These are phyloP conservation scores for Quercus tomentella DNA, from an alignment of 331 rosid genomes.

Conservation along the genomic window DNA sequence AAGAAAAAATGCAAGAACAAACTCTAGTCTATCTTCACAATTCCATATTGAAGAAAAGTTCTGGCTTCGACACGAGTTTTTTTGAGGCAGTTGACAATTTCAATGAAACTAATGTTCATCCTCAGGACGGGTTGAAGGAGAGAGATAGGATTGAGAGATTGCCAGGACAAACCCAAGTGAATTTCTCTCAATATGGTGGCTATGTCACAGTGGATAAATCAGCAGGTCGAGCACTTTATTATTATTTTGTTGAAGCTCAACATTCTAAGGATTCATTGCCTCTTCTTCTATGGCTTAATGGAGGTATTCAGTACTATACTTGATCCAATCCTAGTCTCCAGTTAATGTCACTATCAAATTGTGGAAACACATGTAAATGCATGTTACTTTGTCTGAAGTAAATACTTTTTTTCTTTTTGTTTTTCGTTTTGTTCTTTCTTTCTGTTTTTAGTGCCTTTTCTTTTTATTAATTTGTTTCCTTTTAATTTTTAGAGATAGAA, in stretches of 20 bases:
- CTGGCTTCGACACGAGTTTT: conserved; percentile 31
- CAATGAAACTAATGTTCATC: neutral
- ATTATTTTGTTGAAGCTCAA: conserved; percentile 73
- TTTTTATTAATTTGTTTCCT: no score
- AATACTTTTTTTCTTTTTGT: no score
- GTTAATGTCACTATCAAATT: neutral
- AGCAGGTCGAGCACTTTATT: conserved; percentile 72
- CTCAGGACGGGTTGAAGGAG: conserved; percentile 53
- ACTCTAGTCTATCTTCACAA: conserved; percentile 5
- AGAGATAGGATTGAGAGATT: conserved; percentile 48
- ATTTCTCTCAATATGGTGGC: conserved; percentile 77
- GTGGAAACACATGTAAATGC: no score
- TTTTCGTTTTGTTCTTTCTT: no score
- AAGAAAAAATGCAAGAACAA: conserved; percentile 15
- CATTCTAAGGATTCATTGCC: conserved; percentile 41
- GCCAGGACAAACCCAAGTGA: conserved; percentile 76
- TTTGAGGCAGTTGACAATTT: conserved; percentile 29
- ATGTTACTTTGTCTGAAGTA: no score
- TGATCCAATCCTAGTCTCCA: neutral
- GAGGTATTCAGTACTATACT: conserved; percentile 45
- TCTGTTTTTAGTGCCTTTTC: no score
- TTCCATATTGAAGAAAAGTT: neutral
- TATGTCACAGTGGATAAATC: conserved; percentile 59
- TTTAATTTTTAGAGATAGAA: no score
- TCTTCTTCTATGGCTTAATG: conserved; percentile 98